Percentiles rank a stretch among this genome's conserved stretches.
phyloP scores from a whole-genome alignment of 306 rosid species.

The Corylus heterophylla region DNA sequence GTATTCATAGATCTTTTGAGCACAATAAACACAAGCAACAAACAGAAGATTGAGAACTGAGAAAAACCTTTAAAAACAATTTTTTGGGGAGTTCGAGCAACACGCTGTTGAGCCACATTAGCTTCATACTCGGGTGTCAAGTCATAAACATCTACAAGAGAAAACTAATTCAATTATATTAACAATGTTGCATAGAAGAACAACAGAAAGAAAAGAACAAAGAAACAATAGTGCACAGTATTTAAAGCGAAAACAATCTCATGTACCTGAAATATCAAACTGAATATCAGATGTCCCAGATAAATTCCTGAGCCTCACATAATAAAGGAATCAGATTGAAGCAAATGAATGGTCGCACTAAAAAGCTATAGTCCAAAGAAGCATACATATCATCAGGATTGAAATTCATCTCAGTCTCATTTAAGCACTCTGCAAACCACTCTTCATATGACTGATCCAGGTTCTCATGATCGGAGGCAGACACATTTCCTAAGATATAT shows the following conservation, averaged over 20 bases:
- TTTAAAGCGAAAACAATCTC: conserved; percentile 20
- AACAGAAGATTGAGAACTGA: conserved; percentile 2
- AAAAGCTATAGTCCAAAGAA: conserved; percentile 25
- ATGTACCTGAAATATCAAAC: conserved; percentile 60
- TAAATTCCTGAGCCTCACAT: conserved; percentile 54
- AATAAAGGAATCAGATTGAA: conserved; percentile 37
- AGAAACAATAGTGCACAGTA: conserved; percentile 7
- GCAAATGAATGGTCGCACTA: conserved; percentile 9
- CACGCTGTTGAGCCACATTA: conserved; percentile 36
- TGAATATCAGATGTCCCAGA: conserved; percentile 53
- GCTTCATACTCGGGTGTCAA: conserved; percentile 47
- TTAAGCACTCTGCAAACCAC: conserved; percentile 82
- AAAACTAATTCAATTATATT: conserved; percentile 3
- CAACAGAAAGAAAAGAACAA: not conserved
- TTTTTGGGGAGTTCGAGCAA: conserved; percentile 49
- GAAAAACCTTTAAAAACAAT: conserved; percentile 69
- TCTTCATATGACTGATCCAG: conserved; percentile 60
- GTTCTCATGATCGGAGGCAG: conserved; percentile 53
- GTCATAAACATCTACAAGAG: conserved; percentile 50
- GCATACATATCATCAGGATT: conserved; percentile 69
- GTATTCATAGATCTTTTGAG: conserved; percentile 10
- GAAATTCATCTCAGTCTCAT: conserved; percentile 60
- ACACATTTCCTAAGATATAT: conserved; percentile 48
- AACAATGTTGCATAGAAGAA: conserved; percentile 1
- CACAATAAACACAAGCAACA: conserved; percentile 12